These are phyloP conservation scores for Lodderomyces metapsilosis DNA, from an alignment of 1,139 yeast genomes.

Conservation along the genomic window DNA sequence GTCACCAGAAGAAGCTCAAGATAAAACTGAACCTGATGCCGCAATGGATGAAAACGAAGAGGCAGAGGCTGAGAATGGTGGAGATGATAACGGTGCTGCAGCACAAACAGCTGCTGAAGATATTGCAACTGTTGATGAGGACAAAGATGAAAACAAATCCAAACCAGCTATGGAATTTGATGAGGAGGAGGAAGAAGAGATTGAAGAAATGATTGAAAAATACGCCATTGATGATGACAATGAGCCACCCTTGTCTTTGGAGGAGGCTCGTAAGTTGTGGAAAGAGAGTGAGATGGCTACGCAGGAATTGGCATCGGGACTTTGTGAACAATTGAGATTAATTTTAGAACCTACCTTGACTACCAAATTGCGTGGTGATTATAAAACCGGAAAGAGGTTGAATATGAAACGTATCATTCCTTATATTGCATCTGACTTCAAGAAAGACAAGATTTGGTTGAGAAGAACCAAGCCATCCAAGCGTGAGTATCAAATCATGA, in stretches of 20 bases:
- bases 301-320: slow-evolving; percentile 79
- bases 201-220: slow-evolving; percentile 21
- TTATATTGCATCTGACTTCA: slow-evolving; percentile 94
- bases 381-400: slow-evolving; percentile 93
- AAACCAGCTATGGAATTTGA: slow-evolving; percentile 9
- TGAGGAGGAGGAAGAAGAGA: slow-evolving; percentile 22
- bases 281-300: slow-evolving; percentile 77
- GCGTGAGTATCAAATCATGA: slow-evolving; percentile 96
- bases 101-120: slow-evolving; percentile 21
- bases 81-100: slow-evolving; percentile 22
- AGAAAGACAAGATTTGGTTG: slow-evolving; percentile 98
- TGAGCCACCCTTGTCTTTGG: slow-evolving; percentile 54
- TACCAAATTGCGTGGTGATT: slow-evolving; percentile 91
- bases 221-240: slow-evolving; percentile 23
- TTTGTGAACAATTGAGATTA: slow-evolving; percentile 89
- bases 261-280: slow-evolving; percentile 80
- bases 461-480: slow-evolving; percentile 96
- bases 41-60: slow-evolving; percentile 24
- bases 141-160: slow-evolving; percentile 11
- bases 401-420: slow-evolving; percentile 98
- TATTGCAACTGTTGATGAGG: slow-evolving; percentile 17
- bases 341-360: slow-evolving; percentile 95
- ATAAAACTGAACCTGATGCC: slow-evolving; percentile 23
- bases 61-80: slow-evolving; percentile 21
- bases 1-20: slow-evolving; percentile 17